Percentiles rank a stretch among this genome's conserved stretches.
phyloP scores from a whole-genome alignment of 2,329 filamentous ascomycete species.

The Phyllosticta citriasiana region DNA sequence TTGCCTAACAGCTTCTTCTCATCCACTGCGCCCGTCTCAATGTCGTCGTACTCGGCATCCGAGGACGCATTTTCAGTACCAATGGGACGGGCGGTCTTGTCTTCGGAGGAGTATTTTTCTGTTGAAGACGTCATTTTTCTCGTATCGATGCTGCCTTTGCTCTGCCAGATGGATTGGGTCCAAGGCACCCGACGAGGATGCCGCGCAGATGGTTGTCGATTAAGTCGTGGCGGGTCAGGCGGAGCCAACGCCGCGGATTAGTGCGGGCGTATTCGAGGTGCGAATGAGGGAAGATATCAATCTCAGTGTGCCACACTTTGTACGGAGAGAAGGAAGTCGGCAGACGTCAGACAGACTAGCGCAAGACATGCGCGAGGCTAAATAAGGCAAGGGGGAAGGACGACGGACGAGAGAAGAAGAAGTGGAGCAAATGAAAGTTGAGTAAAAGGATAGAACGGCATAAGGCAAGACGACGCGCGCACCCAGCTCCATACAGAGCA shows the following conservation, averaged over 20 bases:
- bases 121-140: background rate
- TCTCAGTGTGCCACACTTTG: background rate
- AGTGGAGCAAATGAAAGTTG: background rate
- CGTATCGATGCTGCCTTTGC: background rate
- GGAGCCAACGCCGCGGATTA: background rate
- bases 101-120: background rate
- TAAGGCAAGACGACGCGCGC: background rate
- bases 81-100: background rate
- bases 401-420: background rate
- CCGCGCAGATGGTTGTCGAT: background rate
- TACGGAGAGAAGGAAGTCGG: background rate
- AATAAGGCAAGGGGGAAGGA: background rate
- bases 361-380: background rate
- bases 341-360: background rate
- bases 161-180: background rate
- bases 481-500: background rate
- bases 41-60: slow-evolving; percentile 11
- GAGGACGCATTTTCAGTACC: background rate
- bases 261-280: background rate
- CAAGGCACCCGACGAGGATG: background rate
- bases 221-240: background rate
- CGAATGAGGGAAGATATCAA: too few species aligned
- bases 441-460: background rate
- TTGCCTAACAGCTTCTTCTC: slow-evolving; percentile 51
- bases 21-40: slow-evolving; percentile 33